phyloP scores from a whole-genome alignment of 2,329 filamentous ascomycete species.

The Volutella citrinella region DNA sequence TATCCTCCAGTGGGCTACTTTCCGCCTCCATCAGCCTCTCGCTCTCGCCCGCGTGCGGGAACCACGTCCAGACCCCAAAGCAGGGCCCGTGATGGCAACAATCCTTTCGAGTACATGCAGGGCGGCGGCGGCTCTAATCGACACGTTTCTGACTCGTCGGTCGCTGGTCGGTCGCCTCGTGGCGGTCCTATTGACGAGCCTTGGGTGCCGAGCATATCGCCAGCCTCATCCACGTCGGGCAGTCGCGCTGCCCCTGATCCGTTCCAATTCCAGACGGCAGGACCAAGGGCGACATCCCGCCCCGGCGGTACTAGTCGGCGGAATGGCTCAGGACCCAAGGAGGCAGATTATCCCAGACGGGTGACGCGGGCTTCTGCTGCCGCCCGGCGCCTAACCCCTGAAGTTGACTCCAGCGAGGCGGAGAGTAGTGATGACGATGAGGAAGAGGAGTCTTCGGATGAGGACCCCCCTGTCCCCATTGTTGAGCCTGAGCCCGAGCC shows the following conservation, averaged over 20 bases:
- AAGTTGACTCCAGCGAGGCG: conserved; percentile 34
- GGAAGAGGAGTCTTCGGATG: conserved; percentile 19
- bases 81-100: conserved; percentile 32
- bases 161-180: conserved; percentile 32
- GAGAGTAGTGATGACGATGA: conserved; percentile 29
- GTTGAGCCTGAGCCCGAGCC: conserved; percentile 33
- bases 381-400: conserved; percentile 27
- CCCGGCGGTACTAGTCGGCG: conserved; percentile 34
- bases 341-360: too few relatives aligned
- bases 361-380: too few relatives aligned
- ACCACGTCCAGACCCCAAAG: conserved; percentile 38
- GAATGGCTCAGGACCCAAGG: conserved; percentile 34
- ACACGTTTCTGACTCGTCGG: conserved; percentile 43
- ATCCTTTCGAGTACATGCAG: conserved; percentile 44
- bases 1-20: conserved; percentile 52
- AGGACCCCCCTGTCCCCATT: conserved; percentile 36
- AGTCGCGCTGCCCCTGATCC: conserved; percentile 38
- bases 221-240: conserved; percentile 24
- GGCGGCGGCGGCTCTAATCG: conserved; percentile 31
- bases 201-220: conserved; percentile 17
- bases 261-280: conserved; percentile 51
- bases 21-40: conserved; percentile 41
- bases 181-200: conserved; percentile 32
- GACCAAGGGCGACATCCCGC: conserved; percentile 35
- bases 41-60: conserved; percentile 40